phyloP scores from a whole-genome alignment of 805 yeast genomes.

The Suhomyces vadensis region DNA sequence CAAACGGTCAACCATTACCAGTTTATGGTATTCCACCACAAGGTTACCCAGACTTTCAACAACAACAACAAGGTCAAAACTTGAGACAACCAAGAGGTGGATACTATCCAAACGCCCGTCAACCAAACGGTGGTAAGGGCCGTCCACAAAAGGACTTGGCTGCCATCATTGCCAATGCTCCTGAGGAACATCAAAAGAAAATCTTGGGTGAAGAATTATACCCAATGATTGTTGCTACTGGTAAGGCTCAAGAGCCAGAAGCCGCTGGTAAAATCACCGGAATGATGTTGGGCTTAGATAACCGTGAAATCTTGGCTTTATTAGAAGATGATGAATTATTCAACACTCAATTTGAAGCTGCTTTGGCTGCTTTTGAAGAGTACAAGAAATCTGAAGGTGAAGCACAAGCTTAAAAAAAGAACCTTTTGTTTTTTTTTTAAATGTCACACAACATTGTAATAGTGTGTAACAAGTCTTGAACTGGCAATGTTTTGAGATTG shows the following conservation, averaged over 20 bases:
- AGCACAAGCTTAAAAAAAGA: slow-evolving; percentile 19
- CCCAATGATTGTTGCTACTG: slow-evolving; percentile 84
- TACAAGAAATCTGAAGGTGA: slow-evolving; percentile 59
- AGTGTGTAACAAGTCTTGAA: background rate
- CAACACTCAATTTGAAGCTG: slow-evolving; percentile 90
- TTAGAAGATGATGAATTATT: slow-evolving; percentile 88
- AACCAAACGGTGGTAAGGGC: slow-evolving; percentile 39
- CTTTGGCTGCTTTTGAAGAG: slow-evolving; percentile 89
- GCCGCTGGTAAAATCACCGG: slow-evolving; percentile 99
- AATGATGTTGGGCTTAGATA: slow-evolving; percentile 95
- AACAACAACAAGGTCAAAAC: slow-evolving; percentile 24
- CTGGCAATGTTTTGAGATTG: slow-evolving; percentile 11
- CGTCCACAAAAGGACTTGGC: slow-evolving; percentile 55
- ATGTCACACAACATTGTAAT: background rate
- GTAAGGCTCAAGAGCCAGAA: slow-evolving; percentile 86
- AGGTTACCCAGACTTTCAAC: slow-evolving; percentile 54
- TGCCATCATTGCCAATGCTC: slow-evolving; percentile 60
- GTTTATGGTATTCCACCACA: slow-evolving; percentile 86
- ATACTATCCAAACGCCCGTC: slow-evolving; percentile 47
- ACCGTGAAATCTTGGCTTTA: slow-evolving; percentile 83
- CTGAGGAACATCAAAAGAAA: slow-evolving; percentile 94
- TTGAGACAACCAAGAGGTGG: slow-evolving; percentile 61
- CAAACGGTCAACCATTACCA: slow-evolving; percentile 82
- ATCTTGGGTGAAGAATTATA: slow-evolving; percentile 96
- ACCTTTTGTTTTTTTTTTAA: slow-evolving; percentile 1